Evolutionary conservation across 1,284 basidiomycete species (phyloP).

Genomic region (Flammula alnicola): DNA sequence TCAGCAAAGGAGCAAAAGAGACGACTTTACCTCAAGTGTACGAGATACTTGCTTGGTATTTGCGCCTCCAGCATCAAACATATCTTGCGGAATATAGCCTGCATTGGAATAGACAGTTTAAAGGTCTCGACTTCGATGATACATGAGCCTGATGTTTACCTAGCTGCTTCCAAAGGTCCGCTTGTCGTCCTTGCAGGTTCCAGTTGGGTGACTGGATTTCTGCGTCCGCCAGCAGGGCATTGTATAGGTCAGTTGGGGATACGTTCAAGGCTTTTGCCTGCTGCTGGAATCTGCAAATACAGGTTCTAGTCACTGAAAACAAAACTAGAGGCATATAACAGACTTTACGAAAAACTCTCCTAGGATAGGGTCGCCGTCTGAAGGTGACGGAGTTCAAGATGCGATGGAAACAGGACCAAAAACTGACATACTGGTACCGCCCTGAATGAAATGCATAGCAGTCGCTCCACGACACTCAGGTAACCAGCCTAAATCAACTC

Average conservation of each 20-base stretch:
- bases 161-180: constrained; percentile 57
- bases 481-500: constrained; percentile 52
- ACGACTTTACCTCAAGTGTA: constrained; percentile 52
- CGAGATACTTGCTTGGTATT: constrained; percentile 66
- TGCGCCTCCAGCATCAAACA: constrained; percentile 55
- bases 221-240: constrained; percentile 60
- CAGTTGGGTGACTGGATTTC: constrained; percentile 62
- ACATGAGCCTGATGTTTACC: constrained; percentile 37
- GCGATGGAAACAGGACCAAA: not conserved
- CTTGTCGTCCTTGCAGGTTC: constrained; percentile 68
- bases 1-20: not conserved
- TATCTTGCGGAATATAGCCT: constrained; percentile 61
- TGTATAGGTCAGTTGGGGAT: constrained; percentile 51
- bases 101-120: not conserved
- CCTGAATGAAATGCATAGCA: constrained; percentile 56
- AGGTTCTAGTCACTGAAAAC: not conserved
- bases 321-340: constrained; percentile 13
- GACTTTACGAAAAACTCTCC: constrained; percentile 72
- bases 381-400: not conserved
- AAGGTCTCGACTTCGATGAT: not conserved
- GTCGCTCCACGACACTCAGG: constrained; percentile 65
- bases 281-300: constrained; percentile 46
- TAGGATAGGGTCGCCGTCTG: constrained; percentile 67
- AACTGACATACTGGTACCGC: constrained; percentile 55
- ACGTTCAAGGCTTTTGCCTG: constrained; percentile 52